phyloP scores from a whole-genome alignment of 1,284 basidiomycete genomes.

The Ustilago bromivora region DNA sequence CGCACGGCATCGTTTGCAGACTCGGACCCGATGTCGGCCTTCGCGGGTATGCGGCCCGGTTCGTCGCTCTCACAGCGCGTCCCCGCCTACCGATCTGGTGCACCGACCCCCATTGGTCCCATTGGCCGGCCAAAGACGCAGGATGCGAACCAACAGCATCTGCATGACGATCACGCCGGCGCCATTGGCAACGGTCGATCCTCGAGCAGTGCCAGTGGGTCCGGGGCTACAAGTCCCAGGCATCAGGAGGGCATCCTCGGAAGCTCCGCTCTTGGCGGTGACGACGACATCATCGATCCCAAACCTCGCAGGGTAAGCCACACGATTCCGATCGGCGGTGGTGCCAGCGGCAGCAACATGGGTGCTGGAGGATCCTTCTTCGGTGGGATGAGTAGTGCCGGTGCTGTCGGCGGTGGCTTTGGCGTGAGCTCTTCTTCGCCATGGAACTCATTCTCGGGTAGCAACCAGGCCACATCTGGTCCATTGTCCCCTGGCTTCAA shows the following conservation, averaged over 20 bases:
- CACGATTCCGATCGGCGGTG: slow-evolving; percentile 53
- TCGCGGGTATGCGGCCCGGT: slow-evolving; percentile 43
- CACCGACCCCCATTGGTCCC: slow-evolving; percentile 62
- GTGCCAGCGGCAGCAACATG: slow-evolving; percentile 37
- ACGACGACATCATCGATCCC: slow-evolving; percentile 68
- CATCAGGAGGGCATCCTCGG: slow-evolving; percentile 65
- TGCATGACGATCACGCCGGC: slow-evolving; percentile 42
- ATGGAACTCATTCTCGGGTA: slow-evolving; percentile 47
- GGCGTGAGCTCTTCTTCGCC: slow-evolving; percentile 49
- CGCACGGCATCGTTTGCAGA: slow-evolving; percentile 48
- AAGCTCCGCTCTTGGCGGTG: slow-evolving; percentile 67
- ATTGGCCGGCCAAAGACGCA: slow-evolving; percentile 64
- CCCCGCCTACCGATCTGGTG: slow-evolving; percentile 41
- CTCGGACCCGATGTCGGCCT: slow-evolving; percentile 45
- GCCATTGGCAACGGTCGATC: slow-evolving; percentile 45
- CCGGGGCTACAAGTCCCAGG: slow-evolving; percentile 44
- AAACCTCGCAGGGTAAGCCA: slow-evolving; percentile 58
- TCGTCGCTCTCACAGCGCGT: slow-evolving; percentile 51
- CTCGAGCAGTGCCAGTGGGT: slow-evolving; percentile 49
- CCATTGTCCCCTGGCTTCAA: slow-evolving; percentile 40
- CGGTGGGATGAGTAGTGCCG: slow-evolving; percentile 25
- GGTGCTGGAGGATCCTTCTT: slow-evolving; percentile 46
- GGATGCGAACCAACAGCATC: slow-evolving; percentile 37
- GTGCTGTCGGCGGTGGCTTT: slow-evolving; percentile 40
- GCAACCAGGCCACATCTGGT: slow-evolving; percentile 41